A percentile compares a stretch with the other conserved stretches of the same genome.
These are phyloP conservation scores for Solanum tacnaense DNA, from an alignment of 257 asterid species.

Conservation along the genomic window DNA sequence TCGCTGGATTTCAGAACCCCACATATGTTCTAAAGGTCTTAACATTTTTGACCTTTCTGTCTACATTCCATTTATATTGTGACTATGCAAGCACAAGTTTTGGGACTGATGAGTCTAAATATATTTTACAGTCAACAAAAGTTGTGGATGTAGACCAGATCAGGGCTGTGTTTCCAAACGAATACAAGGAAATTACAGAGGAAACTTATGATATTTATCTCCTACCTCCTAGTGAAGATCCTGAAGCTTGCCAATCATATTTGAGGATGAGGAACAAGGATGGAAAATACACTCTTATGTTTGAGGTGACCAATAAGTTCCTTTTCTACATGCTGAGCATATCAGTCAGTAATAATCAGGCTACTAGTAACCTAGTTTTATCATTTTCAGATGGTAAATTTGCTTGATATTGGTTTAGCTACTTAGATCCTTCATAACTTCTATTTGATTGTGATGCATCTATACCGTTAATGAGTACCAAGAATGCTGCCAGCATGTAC, in stretches of 20 bases:
- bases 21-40: slow-evolving; percentile 78
- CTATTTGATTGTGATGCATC: not conserved
- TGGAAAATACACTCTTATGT: slow-evolving; percentile 97
- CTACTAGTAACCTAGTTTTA: not conserved
- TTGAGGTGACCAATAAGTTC: slow-evolving; percentile 57
- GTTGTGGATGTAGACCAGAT: slow-evolving; percentile 61
- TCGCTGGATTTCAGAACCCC: slow-evolving; percentile 95
- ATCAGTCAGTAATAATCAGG: not conserved
- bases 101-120: not conserved
- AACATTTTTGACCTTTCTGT: not conserved
- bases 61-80: not conserved
- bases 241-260: slow-evolving; percentile 97
- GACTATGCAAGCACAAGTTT: not conserved
- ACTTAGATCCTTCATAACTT: not conserved
- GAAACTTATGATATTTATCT: slow-evolving; percentile 97
- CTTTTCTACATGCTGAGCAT: not conserved
- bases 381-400: not conserved
- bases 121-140: slow-evolving; percentile 56
- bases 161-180: slow-evolving; percentile 58
- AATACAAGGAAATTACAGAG: slow-evolving; percentile 56
- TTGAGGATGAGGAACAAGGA: slow-evolving; percentile 97
- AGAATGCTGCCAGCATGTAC: not conserved
- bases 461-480: not conserved
- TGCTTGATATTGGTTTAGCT: not conserved
- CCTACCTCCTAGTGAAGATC: slow-evolving; percentile 99